These are phyloP conservation scores for Fusarium sp. DNA, from an alignment of 2,329 filamentous ascomycete species.

Conservation along the genomic window DNA sequence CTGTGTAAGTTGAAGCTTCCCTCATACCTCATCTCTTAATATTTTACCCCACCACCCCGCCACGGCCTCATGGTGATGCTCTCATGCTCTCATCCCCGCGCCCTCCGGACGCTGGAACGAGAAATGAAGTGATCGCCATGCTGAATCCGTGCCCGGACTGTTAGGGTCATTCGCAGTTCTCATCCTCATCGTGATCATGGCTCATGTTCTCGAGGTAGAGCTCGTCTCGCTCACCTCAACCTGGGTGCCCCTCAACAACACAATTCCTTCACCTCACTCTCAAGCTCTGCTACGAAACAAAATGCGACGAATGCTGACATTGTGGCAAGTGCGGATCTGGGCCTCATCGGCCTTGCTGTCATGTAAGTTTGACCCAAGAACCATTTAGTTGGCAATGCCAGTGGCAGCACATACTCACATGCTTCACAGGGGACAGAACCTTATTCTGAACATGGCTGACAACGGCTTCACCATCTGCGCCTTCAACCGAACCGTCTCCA, in stretches of 20 bases:
- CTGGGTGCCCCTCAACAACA: slow-evolving; percentile 69
- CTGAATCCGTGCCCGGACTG: slow-evolving; percentile 21
- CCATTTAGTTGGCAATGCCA: slow-evolving; percentile 25
- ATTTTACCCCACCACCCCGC: slow-evolving; percentile 56
- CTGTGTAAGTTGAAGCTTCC: slow-evolving; percentile 68
- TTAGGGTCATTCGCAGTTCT: background rate
- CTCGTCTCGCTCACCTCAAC: slow-evolving; percentile 79
- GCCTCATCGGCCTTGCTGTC: slow-evolving; percentile 92
- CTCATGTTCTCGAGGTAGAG: slow-evolving; percentile 63
- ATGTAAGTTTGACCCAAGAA: slow-evolving; percentile 66
- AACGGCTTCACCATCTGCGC: slow-evolving; percentile 96
- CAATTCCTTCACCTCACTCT: slow-evolving; percentile 47
- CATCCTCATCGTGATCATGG: slow-evolving; percentile 46
- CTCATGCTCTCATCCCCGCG: slow-evolving; percentile 51
- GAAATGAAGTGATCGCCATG: slow-evolving; percentile 31
- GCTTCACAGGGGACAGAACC: slow-evolving; percentile 74
- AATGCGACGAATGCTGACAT: slow-evolving; percentile 64
- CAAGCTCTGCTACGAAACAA: slow-evolving; percentile 39
- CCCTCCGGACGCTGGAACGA: slow-evolving; percentile 37
- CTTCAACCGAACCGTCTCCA: slow-evolving; percentile 98
- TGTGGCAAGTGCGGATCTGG: slow-evolving; percentile 81
- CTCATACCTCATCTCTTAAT: slow-evolving; percentile 35
- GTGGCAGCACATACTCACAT: slow-evolving; percentile 22
- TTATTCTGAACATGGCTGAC: slow-evolving; percentile 90
- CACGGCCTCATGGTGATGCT: slow-evolving; percentile 35